Conservation (phyloP, 148 eudicot genomes). For the Chenopodium album region DNA sequence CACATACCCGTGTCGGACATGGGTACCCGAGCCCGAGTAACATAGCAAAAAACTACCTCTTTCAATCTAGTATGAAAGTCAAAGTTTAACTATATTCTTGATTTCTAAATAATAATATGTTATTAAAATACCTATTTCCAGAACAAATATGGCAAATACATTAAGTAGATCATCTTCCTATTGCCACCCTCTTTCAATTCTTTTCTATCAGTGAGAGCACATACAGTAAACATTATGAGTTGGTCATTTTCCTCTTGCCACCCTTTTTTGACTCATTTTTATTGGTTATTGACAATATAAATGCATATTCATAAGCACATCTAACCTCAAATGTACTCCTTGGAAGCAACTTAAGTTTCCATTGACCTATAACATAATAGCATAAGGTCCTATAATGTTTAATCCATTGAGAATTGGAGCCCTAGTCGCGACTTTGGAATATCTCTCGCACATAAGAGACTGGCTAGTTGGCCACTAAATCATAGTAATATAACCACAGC, state of each 20-base stretch:
- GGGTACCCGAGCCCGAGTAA: too few relatives aligned
- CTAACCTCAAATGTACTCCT: neutral
- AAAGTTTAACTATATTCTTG: neutral
- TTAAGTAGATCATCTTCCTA: too few relatives aligned
- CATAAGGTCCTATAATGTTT: neutral
- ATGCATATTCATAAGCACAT: neutral
- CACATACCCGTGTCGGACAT: too few relatives aligned
- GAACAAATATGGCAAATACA: too few relatives aligned
- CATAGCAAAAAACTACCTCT: neutral
- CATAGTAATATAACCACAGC: neutral
- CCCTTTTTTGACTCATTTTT: too few relatives aligned
- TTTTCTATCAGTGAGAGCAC: too few relatives aligned
- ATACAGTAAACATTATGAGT: too few relatives aligned
- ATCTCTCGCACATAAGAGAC: neutral
- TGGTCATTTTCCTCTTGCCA: too few relatives aligned
- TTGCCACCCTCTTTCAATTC: too few relatives aligned
- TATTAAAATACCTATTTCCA: neutral
- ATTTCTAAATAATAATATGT: neutral
- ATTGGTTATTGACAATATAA: neutral
- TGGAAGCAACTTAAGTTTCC: neutral
- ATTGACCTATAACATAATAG: neutral
- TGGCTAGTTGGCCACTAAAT: neutral
- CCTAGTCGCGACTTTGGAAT: neutral
- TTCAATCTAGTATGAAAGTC: neutral
- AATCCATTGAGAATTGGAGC: neutral